Evolutionary conservation across 129 eudicot species (phyloP), one percentile per base, ranked within the genome.

Genomic region (Lactuca sativa): DNA sequence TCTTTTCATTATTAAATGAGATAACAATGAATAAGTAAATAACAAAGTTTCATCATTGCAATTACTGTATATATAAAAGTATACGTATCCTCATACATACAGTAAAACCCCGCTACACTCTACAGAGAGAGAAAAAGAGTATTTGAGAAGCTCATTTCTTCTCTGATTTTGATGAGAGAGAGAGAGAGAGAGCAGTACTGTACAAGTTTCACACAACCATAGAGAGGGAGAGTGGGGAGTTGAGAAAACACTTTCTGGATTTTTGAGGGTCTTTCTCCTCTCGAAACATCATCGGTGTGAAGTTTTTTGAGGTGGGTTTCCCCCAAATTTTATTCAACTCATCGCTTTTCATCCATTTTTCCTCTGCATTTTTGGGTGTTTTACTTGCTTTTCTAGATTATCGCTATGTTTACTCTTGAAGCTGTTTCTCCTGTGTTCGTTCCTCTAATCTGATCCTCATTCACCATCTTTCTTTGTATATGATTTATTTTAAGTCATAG

Each of bases 151-250:
- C 84, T 82, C 79, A 71, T 69, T 86, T 75, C 68, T 83, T 70
- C 90, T 86, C 96, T 89, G 90, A 89, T 89, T 86, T 82, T 84
- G 88, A 86, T 86, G 96, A 85, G 67, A 11, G 74, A 53, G 65
- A 76, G 66, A 72, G 69, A 41, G 18, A 61, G 49, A 58, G 52
- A 68, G 75, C 37, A 49, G 85, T 80, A 80, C 83, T 75, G 71
- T 54, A 74, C 82, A 80, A 77, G 87, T 74, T 73, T 73, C 72
- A 75, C 80, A 70, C 71, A 59, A 58, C 56, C 55, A 70, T 66
- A 70, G 77, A 68, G 68, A 58, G 67, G 61, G 70, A 56, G 78
- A 33, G 71, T 36, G 80, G 53, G 72, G 80, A 47, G 82, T 56
- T 72, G 74, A 48, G 60, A 74, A 57, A 70, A 56, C 58, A 64